Base-by-base conservation (phyloP, 257 asterid genomes). In the Solanum dulcamara region DNA sequence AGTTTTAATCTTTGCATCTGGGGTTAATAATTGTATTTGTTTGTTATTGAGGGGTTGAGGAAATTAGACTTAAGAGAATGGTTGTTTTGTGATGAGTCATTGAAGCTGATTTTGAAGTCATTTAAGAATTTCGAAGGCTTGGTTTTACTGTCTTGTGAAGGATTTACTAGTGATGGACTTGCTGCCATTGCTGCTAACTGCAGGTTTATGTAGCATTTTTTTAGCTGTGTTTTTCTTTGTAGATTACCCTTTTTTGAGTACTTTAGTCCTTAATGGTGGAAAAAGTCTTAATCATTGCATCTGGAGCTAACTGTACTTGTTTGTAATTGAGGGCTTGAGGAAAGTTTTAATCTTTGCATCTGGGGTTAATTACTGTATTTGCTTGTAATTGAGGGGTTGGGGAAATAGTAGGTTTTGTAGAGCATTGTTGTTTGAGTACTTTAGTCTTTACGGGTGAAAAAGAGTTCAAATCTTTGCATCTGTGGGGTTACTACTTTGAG, bases 61-160 rank as follows among this genome's bases (percentile, higher is more conserved):
- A 67, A 92, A 89, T 96, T 87, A 88, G 87, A 89, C 92, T 94
- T 64, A 93, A 93, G 94, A 89, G 97, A 24, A 92, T 94, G 98
- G 98, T 94, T 85, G 94, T 94, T 37, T 92, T n/a, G 89, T 35
- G 97, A 96, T 64, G 97, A 92, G 84, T 59, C 87, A 48, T 86
- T 93, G 91, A 93, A 93, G 88, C 80, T 93, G 88, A 90, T 93
- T 81, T 89, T 91, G 0, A 92, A 86, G 86, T 90, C 93, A 57
- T 93, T 91, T 80, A 92, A 89, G 91, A 89, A 90, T 71, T 93
- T 91, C 80, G 89, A 89, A 50, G 95, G 89, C 37, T 72, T 93
- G 87, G 91, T 93, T 46, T 92, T 93, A 51, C 80, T 89, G 17
- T 86, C 92, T 0, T 92, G 94, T 85, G 94, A 93, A 79, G 97